These are phyloP conservation scores for Trichoderma koningii DNA, from an alignment of 2,329 filamentous ascomycete species.

Conservation along the genomic window DNA sequence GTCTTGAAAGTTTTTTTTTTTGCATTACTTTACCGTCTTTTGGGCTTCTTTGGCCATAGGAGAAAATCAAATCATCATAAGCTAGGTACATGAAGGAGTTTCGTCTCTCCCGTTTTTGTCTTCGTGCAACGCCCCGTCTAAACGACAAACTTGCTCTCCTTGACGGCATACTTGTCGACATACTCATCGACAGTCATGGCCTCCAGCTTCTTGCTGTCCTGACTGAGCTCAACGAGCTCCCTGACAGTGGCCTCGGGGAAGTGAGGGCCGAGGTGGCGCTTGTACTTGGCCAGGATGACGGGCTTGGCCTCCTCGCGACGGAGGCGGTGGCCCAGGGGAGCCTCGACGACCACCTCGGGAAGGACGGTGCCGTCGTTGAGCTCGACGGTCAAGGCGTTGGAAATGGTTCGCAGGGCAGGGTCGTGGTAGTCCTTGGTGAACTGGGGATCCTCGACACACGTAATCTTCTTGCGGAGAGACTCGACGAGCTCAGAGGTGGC, in stretches of 20 bases:
- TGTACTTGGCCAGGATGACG: conserved; percentile 92
- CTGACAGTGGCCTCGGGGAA: conserved; percentile 75
- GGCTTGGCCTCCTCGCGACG: conserved; percentile 96
- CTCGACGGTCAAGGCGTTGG: conserved; percentile 92
- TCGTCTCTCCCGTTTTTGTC: not conserved
- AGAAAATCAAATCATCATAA: not conserved
- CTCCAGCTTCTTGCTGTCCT: conserved; percentile 75
- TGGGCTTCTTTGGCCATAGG: not conserved
- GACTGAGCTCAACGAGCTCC: conserved; percentile 77
- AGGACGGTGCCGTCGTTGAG: conserved; percentile 92
- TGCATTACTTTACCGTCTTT: conserved; percentile 1
- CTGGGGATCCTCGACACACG: conserved; percentile 92
- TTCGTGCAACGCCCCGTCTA: not conserved
- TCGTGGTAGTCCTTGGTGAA: conserved; percentile 97
- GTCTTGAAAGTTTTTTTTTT: not conserved
- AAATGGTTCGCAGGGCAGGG: conserved; percentile 89
- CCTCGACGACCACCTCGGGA: conserved; percentile 89
- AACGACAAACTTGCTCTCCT: conserved; percentile 60
- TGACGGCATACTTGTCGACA: conserved; percentile 75
- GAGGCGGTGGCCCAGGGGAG: conserved; percentile 88
- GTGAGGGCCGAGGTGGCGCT: conserved; percentile 85
- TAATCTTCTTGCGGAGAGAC: conserved; percentile 88
- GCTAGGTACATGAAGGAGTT: not conserved
- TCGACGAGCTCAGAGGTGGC: conserved; percentile 88
- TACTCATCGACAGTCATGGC: conserved; percentile 86